Evolutionary conservation across 805 yeast species (phyloP).

Genomic region (Saturnispora kantuleensis): DNA sequence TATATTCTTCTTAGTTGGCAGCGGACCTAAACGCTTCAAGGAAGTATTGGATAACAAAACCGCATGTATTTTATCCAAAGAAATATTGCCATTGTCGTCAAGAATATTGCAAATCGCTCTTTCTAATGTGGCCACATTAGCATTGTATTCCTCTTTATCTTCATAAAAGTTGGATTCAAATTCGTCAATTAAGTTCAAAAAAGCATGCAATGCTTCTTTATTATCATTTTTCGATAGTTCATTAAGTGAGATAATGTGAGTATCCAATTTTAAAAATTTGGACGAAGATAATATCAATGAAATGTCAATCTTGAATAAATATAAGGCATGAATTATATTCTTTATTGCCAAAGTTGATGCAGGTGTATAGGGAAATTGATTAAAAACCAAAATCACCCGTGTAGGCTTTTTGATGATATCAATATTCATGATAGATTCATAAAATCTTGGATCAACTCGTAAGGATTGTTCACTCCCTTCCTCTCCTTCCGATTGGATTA

Average conservation of each 20-base stretch:
- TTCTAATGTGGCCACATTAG: not conserved
- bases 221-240: conserved; percentile 10
- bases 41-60: conserved; percentile 22
- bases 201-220: conserved; percentile 6
- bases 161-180: conserved; percentile 10
- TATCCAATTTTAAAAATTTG: conserved; percentile 8
- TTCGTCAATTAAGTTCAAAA: conserved; percentile 13
- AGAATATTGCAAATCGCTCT: not conserved
- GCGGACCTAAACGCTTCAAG: conserved; percentile 11
- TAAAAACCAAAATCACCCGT: conserved; percentile 21
- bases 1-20: conserved; percentile 17
- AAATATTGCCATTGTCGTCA: not conserved
- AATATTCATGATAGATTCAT: conserved; percentile 22
- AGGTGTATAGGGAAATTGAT: conserved; percentile 18
- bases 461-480: conserved; percentile 11
- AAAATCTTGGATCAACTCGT: conserved; percentile 23
- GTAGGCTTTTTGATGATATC: conserved; percentile 20
- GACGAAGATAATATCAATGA: conserved; percentile 18
- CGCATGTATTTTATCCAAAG: conserved; percentile 13
- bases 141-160: not conserved
- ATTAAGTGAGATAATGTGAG: conserved; percentile 11
- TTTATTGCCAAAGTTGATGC: conserved; percentile 19
- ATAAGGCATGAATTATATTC: conserved; percentile 23
- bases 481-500: conserved; percentile 5
- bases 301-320: conserved; percentile 23